phyloP scores from a whole-genome alignment of 768 basidiomycete species.

The Collybia nuda region DNA sequence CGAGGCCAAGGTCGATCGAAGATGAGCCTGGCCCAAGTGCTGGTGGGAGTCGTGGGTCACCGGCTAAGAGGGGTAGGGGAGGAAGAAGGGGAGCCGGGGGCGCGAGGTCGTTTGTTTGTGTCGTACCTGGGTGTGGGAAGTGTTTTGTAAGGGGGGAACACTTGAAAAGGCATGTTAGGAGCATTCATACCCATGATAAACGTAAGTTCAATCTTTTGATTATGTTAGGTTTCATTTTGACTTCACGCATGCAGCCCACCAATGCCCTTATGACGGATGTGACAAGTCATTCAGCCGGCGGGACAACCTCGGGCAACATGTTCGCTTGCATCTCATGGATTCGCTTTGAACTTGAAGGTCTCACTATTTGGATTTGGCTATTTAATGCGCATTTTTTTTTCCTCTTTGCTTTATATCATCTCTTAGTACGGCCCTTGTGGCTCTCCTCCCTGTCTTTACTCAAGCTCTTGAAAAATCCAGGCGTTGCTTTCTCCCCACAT shows the following conservation, averaged over 20 bases:
- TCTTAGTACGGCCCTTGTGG: too few relatives aligned
- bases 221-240: constrained; percentile 17
- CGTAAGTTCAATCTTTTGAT: constrained; percentile 51
- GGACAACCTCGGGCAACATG: constrained; percentile 79
- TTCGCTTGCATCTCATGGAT: constrained; percentile 52
- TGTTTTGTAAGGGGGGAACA: constrained; percentile 89
- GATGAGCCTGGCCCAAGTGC: neutral
- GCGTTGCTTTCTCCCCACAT: too few relatives aligned
- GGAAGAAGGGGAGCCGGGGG: constrained; percentile 36
- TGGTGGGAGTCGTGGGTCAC: constrained; percentile 2
- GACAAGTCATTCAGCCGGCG: constrained; percentile 69
- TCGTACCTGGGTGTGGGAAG: constrained; percentile 82
- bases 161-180: constrained; percentile 83
- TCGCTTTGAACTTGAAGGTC: constrained; percentile 11
- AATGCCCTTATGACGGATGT: constrained; percentile 65
- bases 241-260: constrained; percentile 41
- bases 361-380: too few relatives aligned
- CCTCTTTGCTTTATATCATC: too few relatives aligned
- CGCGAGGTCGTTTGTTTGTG: constrained; percentile 67
- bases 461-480: too few relatives aligned
- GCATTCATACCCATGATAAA: constrained; percentile 91
- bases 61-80: constrained; percentile 21
- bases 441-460: too few relatives aligned
- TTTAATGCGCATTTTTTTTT: too few relatives aligned
- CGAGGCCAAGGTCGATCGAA: neutral